Evolutionary conservation across 2,329 filamentous ascomycete species (phyloP), one percentile per base, ranked within the genome.

Genomic region (Cyanodermella asteris): DNA sequence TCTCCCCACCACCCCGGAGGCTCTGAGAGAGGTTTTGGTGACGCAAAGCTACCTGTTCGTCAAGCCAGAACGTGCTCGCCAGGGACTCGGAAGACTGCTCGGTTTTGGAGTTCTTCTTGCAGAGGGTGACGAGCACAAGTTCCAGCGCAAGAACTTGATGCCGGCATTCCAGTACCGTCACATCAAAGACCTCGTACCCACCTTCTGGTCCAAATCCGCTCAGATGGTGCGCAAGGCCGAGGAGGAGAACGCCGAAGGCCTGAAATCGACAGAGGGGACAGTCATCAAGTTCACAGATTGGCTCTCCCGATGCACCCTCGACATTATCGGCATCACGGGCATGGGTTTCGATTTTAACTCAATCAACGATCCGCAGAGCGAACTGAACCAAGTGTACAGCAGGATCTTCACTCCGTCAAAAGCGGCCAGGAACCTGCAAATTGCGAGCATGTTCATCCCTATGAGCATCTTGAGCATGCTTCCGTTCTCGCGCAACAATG

Each of bases 91-190:
- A 4, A 44, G 41, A 13, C 27, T 55, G 5, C 36, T 51, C 2
- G 55, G 55, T 1, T 36, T 50, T 24, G 53, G 54, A 0, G 17
- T 58, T 7, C 49, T 93, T 18, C 53, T 93, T 7, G 75, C 78
- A 2, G 82, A 93, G 47, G 82, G 82, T n/a, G 76, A 90, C 8
- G 76, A 82, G 39, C 84, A 93, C 46, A 87, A 74, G 51, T 53
- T 33, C 13, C 75, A 81, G 50, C 63, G 82, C 23, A 81, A 75
- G 43, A 69, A 72, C 29, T 61, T 91, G 11, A 66, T 72, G 51
- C 80, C 80, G 0, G 76, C 78, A 2, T 91, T 91, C 45, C 61
- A 69, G n/a, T 90, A 78, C 41, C 64, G 80, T 13, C 76, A 90
- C 38, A 57, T 91, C 43, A 90, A 87, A 42, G 64, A 84, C 30